These are phyloP conservation scores for Mucor ambiguus DNA, from an alignment of 371 early-diverging fungal genomes.

Conservation along the genomic window DNA sequence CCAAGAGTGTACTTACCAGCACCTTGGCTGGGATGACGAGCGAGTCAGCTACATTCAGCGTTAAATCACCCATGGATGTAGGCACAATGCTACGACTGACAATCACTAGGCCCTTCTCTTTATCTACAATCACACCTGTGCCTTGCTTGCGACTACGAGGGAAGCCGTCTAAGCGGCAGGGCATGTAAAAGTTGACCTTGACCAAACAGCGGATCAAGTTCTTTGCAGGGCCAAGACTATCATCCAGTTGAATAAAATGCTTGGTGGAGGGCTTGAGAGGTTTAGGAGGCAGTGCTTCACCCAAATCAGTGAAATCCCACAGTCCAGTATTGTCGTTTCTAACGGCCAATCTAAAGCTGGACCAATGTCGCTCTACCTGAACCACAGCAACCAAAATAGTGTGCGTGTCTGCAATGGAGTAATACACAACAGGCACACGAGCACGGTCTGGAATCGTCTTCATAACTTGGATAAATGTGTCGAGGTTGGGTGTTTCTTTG, in stretches of 20 bases:
- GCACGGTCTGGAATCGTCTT: constrained; percentile 73
- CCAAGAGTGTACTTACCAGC: constrained; percentile 22
- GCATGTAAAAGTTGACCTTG: constrained; percentile 68
- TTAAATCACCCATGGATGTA: constrained; percentile 72
- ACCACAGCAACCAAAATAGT: constrained; percentile 73
- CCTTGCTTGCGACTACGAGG: constrained; percentile 69
- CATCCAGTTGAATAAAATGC: constrained; percentile 59
- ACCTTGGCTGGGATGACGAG: constrained; percentile 79
- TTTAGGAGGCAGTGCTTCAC: constrained; percentile 44
- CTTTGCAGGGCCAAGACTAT: constrained; percentile 59
- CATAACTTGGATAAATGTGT: constrained; percentile 79
- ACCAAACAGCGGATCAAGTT: constrained; percentile 65
- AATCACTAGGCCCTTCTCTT: constrained; percentile 69
- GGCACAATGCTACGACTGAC: constrained; percentile 75
- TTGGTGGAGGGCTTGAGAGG: constrained; percentile 59
- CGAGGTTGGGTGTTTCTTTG: constrained; percentile 71
- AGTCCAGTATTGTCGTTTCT: constrained; percentile 78
- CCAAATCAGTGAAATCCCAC: constrained; percentile 78
- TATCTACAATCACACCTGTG: constrained; percentile 77
- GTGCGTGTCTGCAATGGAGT: constrained; percentile 80
- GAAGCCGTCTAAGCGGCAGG: constrained; percentile 69
- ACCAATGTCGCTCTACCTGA: constrained; percentile 82
- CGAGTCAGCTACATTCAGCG: constrained; percentile 78
- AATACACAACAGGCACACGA: constrained; percentile 80
- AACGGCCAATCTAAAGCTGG: constrained; percentile 71